A percentile compares a stretch with the other conserved stretches of the same genome.
Conservation (phyloP, 768 basidiomycete species). For the Neoboletus subvelutipes region DNA sequence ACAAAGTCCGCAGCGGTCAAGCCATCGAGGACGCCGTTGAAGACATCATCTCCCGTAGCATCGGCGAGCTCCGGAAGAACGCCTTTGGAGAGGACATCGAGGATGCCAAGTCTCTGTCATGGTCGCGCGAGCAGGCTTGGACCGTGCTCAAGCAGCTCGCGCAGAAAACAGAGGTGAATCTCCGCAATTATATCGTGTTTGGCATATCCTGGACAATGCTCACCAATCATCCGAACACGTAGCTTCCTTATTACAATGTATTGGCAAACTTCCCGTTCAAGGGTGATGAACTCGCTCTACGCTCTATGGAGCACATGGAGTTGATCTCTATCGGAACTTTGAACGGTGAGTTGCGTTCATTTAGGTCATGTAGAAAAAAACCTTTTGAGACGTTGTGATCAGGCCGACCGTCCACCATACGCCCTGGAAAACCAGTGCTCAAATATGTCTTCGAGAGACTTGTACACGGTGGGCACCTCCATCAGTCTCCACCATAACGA, state of each 20-base stretch:
- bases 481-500: neutral
- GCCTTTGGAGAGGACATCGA: conserved; percentile 93
- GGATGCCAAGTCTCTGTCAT: conserved; percentile 78
- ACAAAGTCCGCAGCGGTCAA: conserved; percentile 79
- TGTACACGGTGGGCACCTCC: conserved; percentile 57
- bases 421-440: conserved; percentile 90
- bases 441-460: conserved; percentile 82
- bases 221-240: neutral
- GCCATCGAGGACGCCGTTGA: conserved; percentile 79
- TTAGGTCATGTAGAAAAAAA: neutral
- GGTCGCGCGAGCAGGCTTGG: conserved; percentile 91
- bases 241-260: conserved; percentile 83
- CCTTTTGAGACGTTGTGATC: neutral
- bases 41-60: conserved; percentile 79
- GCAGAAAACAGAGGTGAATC: conserved; percentile 56
- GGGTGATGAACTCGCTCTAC: conserved; percentile 78
- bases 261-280: conserved; percentile 87
- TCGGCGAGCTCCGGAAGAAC: conserved; percentile 83
- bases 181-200: conserved; percentile 22
- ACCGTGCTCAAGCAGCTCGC: conserved; percentile 72
- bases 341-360: conserved; percentile 50
- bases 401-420: conserved; percentile 83
- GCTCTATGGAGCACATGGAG: conserved; percentile 87
- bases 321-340: conserved; percentile 76
- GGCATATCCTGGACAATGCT: conserved; percentile 8